A percentile compares a stretch with the other conserved stretches of the same genome.
phyloP scores from a whole-genome alignment of 2,329 filamentous ascomycete species.

The Fusarium citri region DNA sequence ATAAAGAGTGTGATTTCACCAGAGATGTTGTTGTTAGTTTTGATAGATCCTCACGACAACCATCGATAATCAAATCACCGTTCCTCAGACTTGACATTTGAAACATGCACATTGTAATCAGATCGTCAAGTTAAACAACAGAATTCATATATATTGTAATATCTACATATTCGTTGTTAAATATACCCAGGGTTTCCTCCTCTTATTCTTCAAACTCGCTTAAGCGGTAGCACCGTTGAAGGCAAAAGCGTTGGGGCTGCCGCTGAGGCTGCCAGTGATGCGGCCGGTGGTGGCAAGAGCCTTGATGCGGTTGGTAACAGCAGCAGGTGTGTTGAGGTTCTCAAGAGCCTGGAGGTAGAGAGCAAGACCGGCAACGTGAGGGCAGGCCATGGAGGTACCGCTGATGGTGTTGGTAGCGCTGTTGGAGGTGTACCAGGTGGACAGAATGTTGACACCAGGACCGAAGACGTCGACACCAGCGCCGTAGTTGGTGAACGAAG shows the following conservation, averaged over 20 bases:
- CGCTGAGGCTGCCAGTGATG: slow-evolving; percentile 52
- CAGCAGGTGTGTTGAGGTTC: slow-evolving; percentile 54
- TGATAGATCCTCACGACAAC: background rate
- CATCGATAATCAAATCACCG: background rate
- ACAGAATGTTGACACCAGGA: slow-evolving; percentile 54
- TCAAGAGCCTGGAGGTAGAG: slow-evolving; percentile 61
- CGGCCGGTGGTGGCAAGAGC: slow-evolving; percentile 55
- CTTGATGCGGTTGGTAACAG: slow-evolving; percentile 57
- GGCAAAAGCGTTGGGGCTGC: slow-evolving; percentile 58
- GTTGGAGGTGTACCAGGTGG: slow-evolving; percentile 57
- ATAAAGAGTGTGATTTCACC: too few species aligned
- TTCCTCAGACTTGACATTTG: accelerated
- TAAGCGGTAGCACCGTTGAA: slow-evolving; percentile 56
- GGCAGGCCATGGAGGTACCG: slow-evolving; percentile 58
- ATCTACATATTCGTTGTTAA: background rate
- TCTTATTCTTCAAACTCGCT: background rate
- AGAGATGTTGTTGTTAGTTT: too few species aligned
- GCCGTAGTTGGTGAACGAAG: slow-evolving; percentile 64
- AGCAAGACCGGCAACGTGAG: slow-evolving; percentile 56
- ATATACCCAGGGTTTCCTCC: too few species aligned
- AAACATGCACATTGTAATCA: background rate
- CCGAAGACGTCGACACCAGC: slow-evolving; percentile 55
- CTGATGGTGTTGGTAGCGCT: slow-evolving; percentile 52
- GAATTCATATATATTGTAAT: background rate
- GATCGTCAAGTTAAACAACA: background rate